phyloP scores from a whole-genome alignment of 495 filamentous ascomycete species.

The Symbiotaphrina buchneri region DNA sequence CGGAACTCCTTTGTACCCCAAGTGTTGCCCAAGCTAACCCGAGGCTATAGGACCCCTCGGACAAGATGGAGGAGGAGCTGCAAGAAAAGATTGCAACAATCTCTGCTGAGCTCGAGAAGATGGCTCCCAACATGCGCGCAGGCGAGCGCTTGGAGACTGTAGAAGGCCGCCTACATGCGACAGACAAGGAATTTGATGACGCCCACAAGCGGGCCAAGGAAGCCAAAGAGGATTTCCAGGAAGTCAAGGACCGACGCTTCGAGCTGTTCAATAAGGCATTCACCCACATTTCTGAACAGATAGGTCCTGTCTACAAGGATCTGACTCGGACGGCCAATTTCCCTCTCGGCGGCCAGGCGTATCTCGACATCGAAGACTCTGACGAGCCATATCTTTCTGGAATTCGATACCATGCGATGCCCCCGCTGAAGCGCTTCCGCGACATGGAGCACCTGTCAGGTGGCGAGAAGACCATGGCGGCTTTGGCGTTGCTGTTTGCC shows the following conservation, averaged over 20 bases:
- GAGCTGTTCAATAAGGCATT: slow-evolving; percentile 92
- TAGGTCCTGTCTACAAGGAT: slow-evolving; percentile 82
- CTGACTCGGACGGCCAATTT: slow-evolving; percentile 68
- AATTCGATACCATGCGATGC: slow-evolving; percentile 97
- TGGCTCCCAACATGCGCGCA: slow-evolving; percentile 89
- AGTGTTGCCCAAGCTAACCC: slow-evolving; percentile 9
- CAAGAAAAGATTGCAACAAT: slow-evolving; percentile 54
- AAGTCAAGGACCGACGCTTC: slow-evolving; percentile 59
- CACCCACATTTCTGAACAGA: slow-evolving; percentile 83
- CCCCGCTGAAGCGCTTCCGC: slow-evolving; percentile 90
- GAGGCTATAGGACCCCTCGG: slow-evolving; percentile 32
- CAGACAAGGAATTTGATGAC: slow-evolving; percentile 75
- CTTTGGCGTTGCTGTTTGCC: slow-evolving; percentile 82
- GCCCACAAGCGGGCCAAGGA: slow-evolving; percentile 46
- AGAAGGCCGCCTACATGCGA: slow-evolving; percentile 58
- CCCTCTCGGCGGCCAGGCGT: slow-evolving; percentile 81
- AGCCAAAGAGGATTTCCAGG: slow-evolving; percentile 62
- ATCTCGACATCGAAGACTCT: slow-evolving; percentile 80
- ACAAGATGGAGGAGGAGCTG: slow-evolving; percentile 54
- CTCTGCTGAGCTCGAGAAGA: slow-evolving; percentile 63
- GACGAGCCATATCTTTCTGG: slow-evolving; percentile 83
- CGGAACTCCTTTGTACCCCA: slow-evolving; percentile 8
- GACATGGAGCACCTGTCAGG: slow-evolving; percentile 98
- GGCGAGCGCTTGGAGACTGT: slow-evolving; percentile 80
- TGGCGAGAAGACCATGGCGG: slow-evolving; percentile 98